Evolutionary conservation across 495 filamentous ascomycete species (phyloP), one percentile per base, ranked within the genome.

Genomic region (Pseudevernia furfuracea): DNA sequence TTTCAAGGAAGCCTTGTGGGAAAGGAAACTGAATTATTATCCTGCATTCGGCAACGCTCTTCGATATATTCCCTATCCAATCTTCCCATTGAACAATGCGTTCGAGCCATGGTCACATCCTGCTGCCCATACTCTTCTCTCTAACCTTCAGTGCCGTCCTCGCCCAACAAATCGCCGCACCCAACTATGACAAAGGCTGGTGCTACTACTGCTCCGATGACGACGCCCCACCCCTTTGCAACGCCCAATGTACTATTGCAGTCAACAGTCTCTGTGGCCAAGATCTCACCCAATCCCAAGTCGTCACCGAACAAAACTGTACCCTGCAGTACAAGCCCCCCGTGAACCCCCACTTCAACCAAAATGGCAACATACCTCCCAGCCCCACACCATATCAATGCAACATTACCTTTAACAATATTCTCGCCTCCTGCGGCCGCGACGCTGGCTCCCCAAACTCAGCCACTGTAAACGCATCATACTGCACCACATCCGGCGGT

Each of bases 401-500:
- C 44, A 41, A 9, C 30, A 48, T 38, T 10, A 58, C 23, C 0
- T 67, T 58, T 23, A 59, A 62, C 9, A 17, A 38, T 0, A 60
- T 60, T 23, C 41, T 67, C 2, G 25, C 55, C 36, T 34, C 37
- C 25, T 67, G 65, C 30, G 65, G 60, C 60, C 56, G 41, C 19
- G 53, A 62, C 21, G 61, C 60, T 43, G 65, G 60, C 6, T 32
- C 58, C 12, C 48, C 49, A 23, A 6, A 21, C 11, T 23, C 37
- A n/a, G 34, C 9, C 10, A 55, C 52, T 0, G 37, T 30, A 49
- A 43, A 67, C 43, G 48, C 17, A 46, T 23, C 25, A 25, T 67
- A 63, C 60, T 67, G 65, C 55, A 67, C 65, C 60, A 58, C n/a
- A 7, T 49, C 44, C n/a, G 65, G 60, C 30, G 65, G 65, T 30